Percentiles rank a stretch among this genome's conserved stretches.
These are phyloP conservation scores for Ricinus communis DNA, from an alignment of 345 rosid species.

Conservation along the genomic window DNA sequence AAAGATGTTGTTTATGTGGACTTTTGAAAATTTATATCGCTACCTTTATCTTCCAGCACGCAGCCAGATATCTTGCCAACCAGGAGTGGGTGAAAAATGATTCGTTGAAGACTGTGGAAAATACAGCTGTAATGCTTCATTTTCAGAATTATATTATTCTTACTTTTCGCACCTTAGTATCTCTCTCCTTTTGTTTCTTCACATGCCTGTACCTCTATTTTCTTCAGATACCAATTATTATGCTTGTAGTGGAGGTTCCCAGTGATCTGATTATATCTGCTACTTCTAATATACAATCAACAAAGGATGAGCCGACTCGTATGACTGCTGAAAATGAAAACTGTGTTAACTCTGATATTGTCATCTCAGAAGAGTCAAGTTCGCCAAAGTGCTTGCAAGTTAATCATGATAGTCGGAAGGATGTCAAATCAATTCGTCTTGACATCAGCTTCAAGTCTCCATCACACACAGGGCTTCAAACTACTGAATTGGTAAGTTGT, in stretches of 20 bases:
- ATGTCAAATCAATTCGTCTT: constrained; percentile 70
- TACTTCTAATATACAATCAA: constrained; percentile 59
- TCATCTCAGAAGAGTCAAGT: constrained; percentile 51
- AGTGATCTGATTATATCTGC: constrained; percentile 60
- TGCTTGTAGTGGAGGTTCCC: constrained; percentile 97
- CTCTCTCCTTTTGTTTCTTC: constrained; percentile 24
- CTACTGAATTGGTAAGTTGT: constrained; percentile 72
- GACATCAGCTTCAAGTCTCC: constrained; percentile 93
- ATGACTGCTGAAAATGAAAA: constrained; percentile 42
- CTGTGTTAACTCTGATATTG: constrained; percentile 39
- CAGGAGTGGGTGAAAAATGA: constrained; percentile 99
- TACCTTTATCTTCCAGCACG: constrained; percentile 62
- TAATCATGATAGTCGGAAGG: constrained; percentile 37
- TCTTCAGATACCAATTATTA: constrained; percentile 84
- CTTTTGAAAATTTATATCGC: constrained; percentile 21
- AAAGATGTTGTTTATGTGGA: neutral
- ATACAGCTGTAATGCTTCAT: constrained; percentile 79
- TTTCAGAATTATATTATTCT: constrained; percentile 11
- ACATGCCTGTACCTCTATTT: constrained; percentile 18
- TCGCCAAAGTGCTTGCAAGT: constrained; percentile 43
- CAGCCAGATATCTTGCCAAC: constrained; percentile 96
- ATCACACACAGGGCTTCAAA: constrained; percentile 93
- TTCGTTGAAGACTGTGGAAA: constrained; percentile 93
- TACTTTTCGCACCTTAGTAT: constrained; percentile 16
- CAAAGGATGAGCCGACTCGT: constrained; percentile 52